Evolutionary conservation across 1,284 basidiomycete species (phyloP), one percentile per base, ranked within the genome.

Genomic region (Ceratobasidium papillatum): DNA sequence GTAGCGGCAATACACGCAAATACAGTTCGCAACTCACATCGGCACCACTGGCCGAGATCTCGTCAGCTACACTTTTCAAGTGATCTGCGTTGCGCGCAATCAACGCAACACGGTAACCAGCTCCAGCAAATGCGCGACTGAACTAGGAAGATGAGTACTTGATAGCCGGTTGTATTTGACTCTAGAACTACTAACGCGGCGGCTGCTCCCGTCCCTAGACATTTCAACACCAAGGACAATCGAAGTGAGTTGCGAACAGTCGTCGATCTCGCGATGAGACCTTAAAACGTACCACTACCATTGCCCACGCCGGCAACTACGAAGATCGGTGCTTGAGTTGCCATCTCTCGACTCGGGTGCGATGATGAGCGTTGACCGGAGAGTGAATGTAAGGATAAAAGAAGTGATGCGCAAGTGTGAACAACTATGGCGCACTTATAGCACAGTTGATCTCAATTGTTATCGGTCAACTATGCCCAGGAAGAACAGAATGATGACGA

Each of bases 81-180:
- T 84, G 80, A 27, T 88, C 87, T 0, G 83, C 80, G 54, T 87
- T 87, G 52, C 92, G 85, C 11, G 90, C 90, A 56, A 93, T 84
- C 59, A 93, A 81, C 0, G 91, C 91, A 51, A 93, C 85, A 54
- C 85, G 86, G 78, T 91, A 93, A 0, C 91, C 91, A 49, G 56
- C 59, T 54, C 74, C 74, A 9, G 74, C 77, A 43, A 79, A 77
- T 22, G 73, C 62, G 34, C 77, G 86, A 82, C 79, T 87, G 87
- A 3, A 89, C 84, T 76, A 91, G 34, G 7, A 34, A 56, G 32
- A 22, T 58, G 27, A 54, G 41, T 49, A 59, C 12, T 47, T 56
- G 30, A 62, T 47, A 59, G 22, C 32, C 41, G 32, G 17, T 32
- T 27, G 1, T 17, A 19, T 9, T 45, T n/a, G 30, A 56, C 63